Conservation (phyloP, 306 rosid genomes). For the Comarum palustre region DNA sequence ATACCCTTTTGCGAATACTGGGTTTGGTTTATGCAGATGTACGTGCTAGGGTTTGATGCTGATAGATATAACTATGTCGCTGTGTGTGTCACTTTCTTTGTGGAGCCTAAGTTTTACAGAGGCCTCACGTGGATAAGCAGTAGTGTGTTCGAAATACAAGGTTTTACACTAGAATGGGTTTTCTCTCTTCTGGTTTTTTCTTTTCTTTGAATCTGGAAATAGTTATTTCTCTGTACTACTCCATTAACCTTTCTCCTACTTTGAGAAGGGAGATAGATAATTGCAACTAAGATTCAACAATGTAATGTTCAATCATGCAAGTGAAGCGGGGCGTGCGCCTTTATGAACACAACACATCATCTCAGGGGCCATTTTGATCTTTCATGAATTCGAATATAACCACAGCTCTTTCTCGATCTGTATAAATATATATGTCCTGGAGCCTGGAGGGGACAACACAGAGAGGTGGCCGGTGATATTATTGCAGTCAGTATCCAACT, state of each 20-base stretch:
- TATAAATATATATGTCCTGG: background rate
- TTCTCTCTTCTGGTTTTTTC: background rate
- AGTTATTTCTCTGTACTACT: no score
- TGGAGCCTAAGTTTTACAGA: slow-evolving; percentile 13
- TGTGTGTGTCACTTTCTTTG: slow-evolving; percentile 12
- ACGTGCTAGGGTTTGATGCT: background rate
- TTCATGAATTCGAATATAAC: background rate
- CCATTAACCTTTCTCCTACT: slow-evolving; percentile 5
- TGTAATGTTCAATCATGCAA: slow-evolving; percentile 11
- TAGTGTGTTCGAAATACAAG: slow-evolving; percentile 1
- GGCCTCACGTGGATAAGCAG: slow-evolving; percentile 34
- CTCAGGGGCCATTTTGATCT: background rate
- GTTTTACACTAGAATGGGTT: background rate
- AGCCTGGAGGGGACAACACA: slow-evolving; percentile 3
- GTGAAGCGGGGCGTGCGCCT: background rate
- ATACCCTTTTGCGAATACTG: slow-evolving; percentile 1
- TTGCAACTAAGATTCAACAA: background rate
- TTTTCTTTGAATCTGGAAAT: background rate
- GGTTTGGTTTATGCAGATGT: background rate
- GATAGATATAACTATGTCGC: background rate
- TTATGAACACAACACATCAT: background rate
- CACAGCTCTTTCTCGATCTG: background rate
- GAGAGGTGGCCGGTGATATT: background rate
- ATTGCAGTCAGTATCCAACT: background rate
- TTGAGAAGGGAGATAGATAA: background rate